Evolutionary conservation across 2,329 filamentous ascomycete species (phyloP), one percentile per base, ranked within the genome.

Genomic region (Trichothecium roseum): DNA sequence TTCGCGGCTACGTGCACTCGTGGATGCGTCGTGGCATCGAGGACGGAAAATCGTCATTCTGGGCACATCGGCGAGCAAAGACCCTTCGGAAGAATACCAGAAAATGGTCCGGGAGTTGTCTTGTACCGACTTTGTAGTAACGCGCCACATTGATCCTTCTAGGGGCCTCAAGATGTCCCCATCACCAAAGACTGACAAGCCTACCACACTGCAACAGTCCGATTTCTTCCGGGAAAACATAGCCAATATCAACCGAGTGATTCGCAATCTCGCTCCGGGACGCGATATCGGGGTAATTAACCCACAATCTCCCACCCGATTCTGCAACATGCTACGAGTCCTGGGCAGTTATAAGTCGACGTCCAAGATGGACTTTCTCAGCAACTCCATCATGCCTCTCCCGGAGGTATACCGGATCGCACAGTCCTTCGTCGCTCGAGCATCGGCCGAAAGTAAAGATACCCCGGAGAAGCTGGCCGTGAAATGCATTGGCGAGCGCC

Each of bases 11-110:
- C 77, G 84, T 36, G 70, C 74, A 32, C 66, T 82, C 6, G 74
- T 94, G 18, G 80, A 88, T 47, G 72, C 74, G 40, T 70, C 80
- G 39, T 82, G 88, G 66, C 68, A 71, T 36, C 68, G 74, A 28
- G 87, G 87, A 4, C 72, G 78, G 45, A 74, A 73, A 40, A 71
- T 94, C 35, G 70, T 88, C 37, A 69, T 95, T 14, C 60, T 96
- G 22, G 91, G 88, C n/a, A 86, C 84, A 5, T 81, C 81, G 1
- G 66, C 78, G 17, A 68, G 66, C 12, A 63, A 71, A 14, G 64
- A 71, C 13, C 67, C 56, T 10, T 62, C 59, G 15, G 61, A 56
- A 15, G 53, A 61, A 35, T 69, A 68, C 36, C 49, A 56, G 31
- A 53, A 45, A 17, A 64, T 50, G 39, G 51, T 63, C 12, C 54